These are phyloP conservation scores for Colletotrichum horii DNA, from an alignment of 2,329 filamentous ascomycete genomes.

Conservation along the genomic window DNA sequence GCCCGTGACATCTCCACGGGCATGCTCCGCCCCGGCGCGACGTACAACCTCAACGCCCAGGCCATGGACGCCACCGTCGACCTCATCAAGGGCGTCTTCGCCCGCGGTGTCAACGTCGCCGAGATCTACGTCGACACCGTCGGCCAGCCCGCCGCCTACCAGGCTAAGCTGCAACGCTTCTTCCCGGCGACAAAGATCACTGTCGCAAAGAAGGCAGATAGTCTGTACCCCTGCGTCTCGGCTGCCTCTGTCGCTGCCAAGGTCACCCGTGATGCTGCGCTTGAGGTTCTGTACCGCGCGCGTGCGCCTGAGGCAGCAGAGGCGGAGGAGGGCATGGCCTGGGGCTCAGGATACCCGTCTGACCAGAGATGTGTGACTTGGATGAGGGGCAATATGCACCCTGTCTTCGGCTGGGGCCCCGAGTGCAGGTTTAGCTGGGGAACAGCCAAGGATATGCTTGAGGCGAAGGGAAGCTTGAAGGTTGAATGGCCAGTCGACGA, in stretches of 20 bases:
- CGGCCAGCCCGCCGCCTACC: slow-evolving; percentile 81
- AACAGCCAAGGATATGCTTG: slow-evolving; percentile 91
- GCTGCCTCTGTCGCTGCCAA: slow-evolving; percentile 96
- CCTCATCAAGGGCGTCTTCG: slow-evolving; percentile 79
- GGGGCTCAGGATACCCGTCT: slow-evolving; percentile 94
- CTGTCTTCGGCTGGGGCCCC: slow-evolving; percentile 91
- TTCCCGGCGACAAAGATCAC: slow-evolving; percentile 81
- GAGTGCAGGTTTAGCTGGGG: slow-evolving; percentile 97
- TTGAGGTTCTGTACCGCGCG: slow-evolving; percentile 76
- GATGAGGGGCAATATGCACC: slow-evolving; percentile 87
- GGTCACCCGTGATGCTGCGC: slow-evolving; percentile 88
- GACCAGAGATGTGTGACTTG: slow-evolving; percentile 82
- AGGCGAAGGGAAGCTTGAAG: slow-evolving; percentile 71
- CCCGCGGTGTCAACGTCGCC: slow-evolving; percentile 77
- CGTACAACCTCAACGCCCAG: slow-evolving; percentile 95
- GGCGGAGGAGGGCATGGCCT: slow-evolving; percentile 55
- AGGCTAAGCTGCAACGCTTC: slow-evolving; percentile 80
- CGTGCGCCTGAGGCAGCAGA: slow-evolving; percentile 33
- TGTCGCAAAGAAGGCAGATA: slow-evolving; percentile 91
- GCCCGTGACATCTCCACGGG: slow-evolving; percentile 81
- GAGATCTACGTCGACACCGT: slow-evolving; percentile 98
- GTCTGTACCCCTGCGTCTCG: slow-evolving; percentile 88
- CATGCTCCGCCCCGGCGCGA: slow-evolving; percentile 71
- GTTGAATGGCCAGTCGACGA: slow-evolving; percentile 86
- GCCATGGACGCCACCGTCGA: slow-evolving; percentile 90